Evolutionary conservation across 371 early-diverging fungal genomes (phyloP).

Genomic region (Fennellomyces sp.): DNA sequence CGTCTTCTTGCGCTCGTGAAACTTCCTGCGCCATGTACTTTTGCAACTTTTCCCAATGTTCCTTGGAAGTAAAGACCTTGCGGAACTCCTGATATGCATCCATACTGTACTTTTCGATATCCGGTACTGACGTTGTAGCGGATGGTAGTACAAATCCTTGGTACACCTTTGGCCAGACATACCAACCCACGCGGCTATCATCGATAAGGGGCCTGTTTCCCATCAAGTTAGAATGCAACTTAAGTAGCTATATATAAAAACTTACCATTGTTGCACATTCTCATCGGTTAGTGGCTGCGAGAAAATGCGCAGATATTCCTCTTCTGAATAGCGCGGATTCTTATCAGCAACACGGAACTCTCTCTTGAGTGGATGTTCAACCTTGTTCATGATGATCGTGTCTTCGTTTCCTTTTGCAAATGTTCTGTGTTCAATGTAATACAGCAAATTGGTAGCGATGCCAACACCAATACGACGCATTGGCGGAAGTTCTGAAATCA

Average conservation of each 20-base stretch:
- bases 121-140: constrained; percentile 24
- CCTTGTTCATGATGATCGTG: constrained; percentile 36
- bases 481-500: constrained; percentile 74
- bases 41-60: constrained; percentile 62
- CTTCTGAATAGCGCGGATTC: constrained; percentile 7
- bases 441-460: constrained; percentile 48
- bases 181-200: constrained; percentile 68
- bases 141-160: constrained; percentile 56
- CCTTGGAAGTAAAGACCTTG: constrained; percentile 42
- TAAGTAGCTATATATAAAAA: too few relatives aligned
- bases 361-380: constrained; percentile 49
- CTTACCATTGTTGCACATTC: constrained; percentile 32
- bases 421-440: constrained; percentile 65
- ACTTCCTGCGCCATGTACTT: constrained; percentile 68
- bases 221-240: too few relatives aligned
- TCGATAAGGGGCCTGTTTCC: constrained; percentile 54
- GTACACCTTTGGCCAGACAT: constrained; percentile 70
- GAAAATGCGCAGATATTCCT: constrained; percentile 23
- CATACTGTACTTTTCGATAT: constrained; percentile 51
- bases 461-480: constrained; percentile 68
- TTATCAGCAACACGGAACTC: constrained; percentile 1
- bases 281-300: constrained; percentile 34
- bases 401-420: constrained; percentile 52
- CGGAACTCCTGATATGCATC: constrained; percentile 57
- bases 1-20: constrained; percentile 59